Evolutionary conservation across 2,329 filamentous ascomycete genomes (phyloP).

Genomic region (Achaetomium macrosporum): DNA sequence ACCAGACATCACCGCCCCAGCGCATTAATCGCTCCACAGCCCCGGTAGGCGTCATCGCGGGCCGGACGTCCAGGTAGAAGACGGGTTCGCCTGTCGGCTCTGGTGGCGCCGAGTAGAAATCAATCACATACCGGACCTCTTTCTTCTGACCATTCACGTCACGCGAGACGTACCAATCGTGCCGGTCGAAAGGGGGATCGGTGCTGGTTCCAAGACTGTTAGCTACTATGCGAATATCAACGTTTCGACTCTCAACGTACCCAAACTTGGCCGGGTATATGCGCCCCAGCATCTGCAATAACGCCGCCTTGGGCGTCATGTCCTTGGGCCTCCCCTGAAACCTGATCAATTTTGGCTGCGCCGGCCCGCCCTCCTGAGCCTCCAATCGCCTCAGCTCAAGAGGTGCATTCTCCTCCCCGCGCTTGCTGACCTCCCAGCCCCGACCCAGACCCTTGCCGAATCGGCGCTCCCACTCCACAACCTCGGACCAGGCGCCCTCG

Average conservation of each 20-base stretch:
- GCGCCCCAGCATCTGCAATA: constrained; percentile 73
- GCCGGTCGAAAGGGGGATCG: constrained; percentile 87
- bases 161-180: constrained; percentile 92
- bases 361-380: constrained; percentile 42
- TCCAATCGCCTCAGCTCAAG: constrained; percentile 33
- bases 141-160: constrained; percentile 60
- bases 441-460: constrained; percentile 68
- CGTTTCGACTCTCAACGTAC: constrained; percentile 44
- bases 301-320: constrained; percentile 82
- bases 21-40: constrained; percentile 77
- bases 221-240: neutral
- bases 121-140: constrained; percentile 90
- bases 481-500: constrained; percentile 94
- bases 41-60: constrained; percentile 74
- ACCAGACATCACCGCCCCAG: constrained; percentile 94
- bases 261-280: constrained; percentile 74
- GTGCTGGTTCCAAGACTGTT: constrained; percentile 43
- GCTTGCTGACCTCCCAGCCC: constrained; percentile 68
- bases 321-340: constrained; percentile 90
- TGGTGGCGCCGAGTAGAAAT: constrained; percentile 83
- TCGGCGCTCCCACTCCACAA: constrained; percentile 85
- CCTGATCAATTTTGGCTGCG: constrained; percentile 67
- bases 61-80: constrained; percentile 91
- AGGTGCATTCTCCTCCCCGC: constrained; percentile 60
- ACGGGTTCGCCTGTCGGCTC: constrained; percentile 85